These are phyloP conservation scores for Copromyces sp. DNA, from an alignment of 495 filamentous ascomycete genomes.

Conservation along the genomic window DNA sequence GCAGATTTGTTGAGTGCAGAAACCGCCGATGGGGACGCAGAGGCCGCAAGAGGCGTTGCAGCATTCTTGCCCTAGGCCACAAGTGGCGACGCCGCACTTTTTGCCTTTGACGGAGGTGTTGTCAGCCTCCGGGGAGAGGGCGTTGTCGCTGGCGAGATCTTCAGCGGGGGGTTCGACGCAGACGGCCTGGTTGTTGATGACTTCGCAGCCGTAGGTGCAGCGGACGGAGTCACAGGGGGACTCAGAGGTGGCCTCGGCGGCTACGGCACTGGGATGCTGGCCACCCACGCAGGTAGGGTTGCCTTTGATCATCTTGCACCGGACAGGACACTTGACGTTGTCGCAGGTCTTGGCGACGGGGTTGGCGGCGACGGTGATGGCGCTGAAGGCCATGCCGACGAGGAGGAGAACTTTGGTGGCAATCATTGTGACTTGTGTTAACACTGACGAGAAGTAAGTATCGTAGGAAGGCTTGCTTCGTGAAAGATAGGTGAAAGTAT, in stretches of 20 bases:
- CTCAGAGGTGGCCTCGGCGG: background rate
- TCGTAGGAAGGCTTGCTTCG: background rate
- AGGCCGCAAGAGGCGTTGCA: constrained; percentile 11
- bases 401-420: constrained; percentile 4
- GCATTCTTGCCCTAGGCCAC: background rate
- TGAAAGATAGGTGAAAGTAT: background rate
- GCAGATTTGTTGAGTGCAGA: constrained; percentile 3
- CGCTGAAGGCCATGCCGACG: constrained; percentile 3
- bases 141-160: background rate
- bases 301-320: constrained; percentile 8
- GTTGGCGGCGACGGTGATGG: constrained; percentile 7
- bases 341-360: constrained; percentile 6
- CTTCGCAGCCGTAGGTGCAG: background rate
- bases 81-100: constrained; percentile 1
- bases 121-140: background rate
- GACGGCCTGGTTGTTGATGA: background rate
- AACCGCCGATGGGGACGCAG: constrained; percentile 4
- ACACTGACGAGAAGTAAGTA: background rate
- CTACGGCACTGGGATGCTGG: background rate
- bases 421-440: background rate
- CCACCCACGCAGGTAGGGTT: constrained; percentile 8
- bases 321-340: constrained; percentile 8
- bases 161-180: background rate
- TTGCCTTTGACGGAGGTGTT: background rate
- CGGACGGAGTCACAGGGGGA: background rate